Percentiles rank a stretch among this genome's conserved stretches.
These are phyloP conservation scores for Lachnellula arida DNA, from an alignment of 2,329 filamentous ascomycete species.

Conservation along the genomic window DNA sequence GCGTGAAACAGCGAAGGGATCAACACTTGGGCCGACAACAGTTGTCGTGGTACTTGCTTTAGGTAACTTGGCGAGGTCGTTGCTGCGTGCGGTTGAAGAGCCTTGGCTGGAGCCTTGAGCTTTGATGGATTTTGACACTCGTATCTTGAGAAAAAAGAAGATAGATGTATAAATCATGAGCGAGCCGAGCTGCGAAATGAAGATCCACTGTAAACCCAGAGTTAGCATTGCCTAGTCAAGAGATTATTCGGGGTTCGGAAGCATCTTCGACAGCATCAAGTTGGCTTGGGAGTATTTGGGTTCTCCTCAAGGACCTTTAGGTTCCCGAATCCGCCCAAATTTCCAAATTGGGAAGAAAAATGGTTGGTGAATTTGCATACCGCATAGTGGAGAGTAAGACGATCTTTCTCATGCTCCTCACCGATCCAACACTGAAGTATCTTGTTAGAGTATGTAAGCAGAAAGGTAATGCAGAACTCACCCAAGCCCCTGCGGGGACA, in stretches of 20 bases:
- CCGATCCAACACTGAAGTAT: conserved; percentile 47
- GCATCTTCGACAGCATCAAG: too few relatives aligned
- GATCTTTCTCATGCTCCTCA: conserved; percentile 39
- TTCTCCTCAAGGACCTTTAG: too few relatives aligned
- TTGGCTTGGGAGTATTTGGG: too few relatives aligned
- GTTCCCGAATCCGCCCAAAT: too few relatives aligned
- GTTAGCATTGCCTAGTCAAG: too few relatives aligned
- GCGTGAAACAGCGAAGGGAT: conserved; percentile 16
- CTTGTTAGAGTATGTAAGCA: neutral
- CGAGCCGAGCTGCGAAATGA: conserved; percentile 45
- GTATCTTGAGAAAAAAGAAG: conserved; percentile 30
- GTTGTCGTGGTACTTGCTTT: conserved; percentile 15
- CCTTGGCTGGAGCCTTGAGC: neutral
- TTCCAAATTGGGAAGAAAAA: conserved; percentile 47
- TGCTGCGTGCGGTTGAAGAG: neutral
- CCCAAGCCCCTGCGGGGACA: conserved; percentile 48
- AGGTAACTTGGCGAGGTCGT: neutral
- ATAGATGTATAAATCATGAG: conserved; percentile 44
- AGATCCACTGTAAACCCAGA: too few relatives aligned
- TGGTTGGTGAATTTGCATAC: conserved; percentile 40
- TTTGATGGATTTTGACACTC: conserved; percentile 6
- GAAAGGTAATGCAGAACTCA: conserved; percentile 21
- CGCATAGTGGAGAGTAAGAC: conserved; percentile 46
- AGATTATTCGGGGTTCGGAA: too few relatives aligned
- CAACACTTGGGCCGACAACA: neutral